Base-by-base conservation (phyloP, 192 early-diverging fungal genomes). In the Obelidium mucronatum region DNA sequence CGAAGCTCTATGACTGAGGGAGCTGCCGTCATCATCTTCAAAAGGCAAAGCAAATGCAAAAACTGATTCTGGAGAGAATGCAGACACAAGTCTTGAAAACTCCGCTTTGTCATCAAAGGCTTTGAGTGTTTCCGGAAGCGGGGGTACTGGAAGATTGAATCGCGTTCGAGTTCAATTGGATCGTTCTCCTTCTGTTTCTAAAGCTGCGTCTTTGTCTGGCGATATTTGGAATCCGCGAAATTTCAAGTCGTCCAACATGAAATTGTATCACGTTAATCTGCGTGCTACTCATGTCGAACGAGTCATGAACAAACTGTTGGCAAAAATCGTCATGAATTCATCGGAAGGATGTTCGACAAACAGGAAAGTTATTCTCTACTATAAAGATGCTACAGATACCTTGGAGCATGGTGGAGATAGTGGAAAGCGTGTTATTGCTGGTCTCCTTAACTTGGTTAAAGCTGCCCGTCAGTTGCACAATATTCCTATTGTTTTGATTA, bases 331-430 rank as follows among this genome's bases (percentile, higher is more conserved):
- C 22, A 22, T 76, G 72, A 33, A 63, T 62, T 15, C 51, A 22
- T 37, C 30, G 44, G 19, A n/a, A 39, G n/a, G 60, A 69, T n/a
- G n/a, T n/a, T 48, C 44, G 19, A 48, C 44, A 48, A 22, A 28
- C 2, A 24, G 59, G 26, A 48, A 75, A 1, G 39, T 85, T 0
- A 52, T 85, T 3, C 2, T 85, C 17, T 77, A 40, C 37, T 42
- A 79, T 35, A 71, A 78, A 54, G 85, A 86, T 56, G 40, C 54
- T 40, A 82, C 76, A 28, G 85, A 86, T 66, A 76, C 83, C 0
- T 37, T 82, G 35, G 77, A 82, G 39, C 40, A 5, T 2, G 69
- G 48, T 13, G 68, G 74, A 17, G 80, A 67, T 8, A 55, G 36
- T 31, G 85, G 81, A 19, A 61, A 54, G 17, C 42, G 73, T 36